Base-by-base conservation (phyloP, 306 rosid genomes). In the Notholithocarpus densiflorus region DNA sequence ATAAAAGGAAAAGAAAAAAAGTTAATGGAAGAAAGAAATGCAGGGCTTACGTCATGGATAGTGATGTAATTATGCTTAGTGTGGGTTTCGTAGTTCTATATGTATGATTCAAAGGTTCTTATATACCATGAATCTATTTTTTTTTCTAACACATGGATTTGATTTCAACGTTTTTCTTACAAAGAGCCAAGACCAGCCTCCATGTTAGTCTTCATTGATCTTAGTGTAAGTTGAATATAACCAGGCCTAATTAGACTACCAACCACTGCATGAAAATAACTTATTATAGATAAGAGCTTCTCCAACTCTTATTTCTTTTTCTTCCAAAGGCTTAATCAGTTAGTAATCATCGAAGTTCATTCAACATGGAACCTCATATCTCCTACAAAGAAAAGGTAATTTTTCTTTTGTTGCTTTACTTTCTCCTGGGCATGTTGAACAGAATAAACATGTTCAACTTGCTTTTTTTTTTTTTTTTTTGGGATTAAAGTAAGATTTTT, bases 121-220 rank as follows among this genome's bases (percentile, higher is more conserved):
- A 45, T 34, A 32, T 83, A 55, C 65, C 65, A 76, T 29, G 24
- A 43, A n/a, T 14, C 27, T 34, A 1, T 27, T 43, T 68, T 20
- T 54, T 76, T 88, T 83, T 78, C 91, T 29, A 79, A 76, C 92
- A 83, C 87, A 56, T 82, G 88, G 77, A 13, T 71, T 87, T 73
- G 87, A 84, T 83, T 83, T 55, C 79, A 81, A 76, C 73, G 19
- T 75, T 75, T 53, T 79, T 51, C 40, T 1, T 15, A 31, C 57
- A 1, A 2, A 8, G 37, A 43, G 55, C 31, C 17, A 5, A 15
- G 62, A 48, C 62, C 54, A 72, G 74, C 75, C 84, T 51, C 31
- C 71, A 3, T 2, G 9, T 31, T 34, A 37, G 72, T 19, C 48
- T 79, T 53, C 62, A 57, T 60, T 79, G 75, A 56, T 76, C 76